Conservation (phyloP, 441 rosid species). For the Dalechampia spathulata region DNA sequence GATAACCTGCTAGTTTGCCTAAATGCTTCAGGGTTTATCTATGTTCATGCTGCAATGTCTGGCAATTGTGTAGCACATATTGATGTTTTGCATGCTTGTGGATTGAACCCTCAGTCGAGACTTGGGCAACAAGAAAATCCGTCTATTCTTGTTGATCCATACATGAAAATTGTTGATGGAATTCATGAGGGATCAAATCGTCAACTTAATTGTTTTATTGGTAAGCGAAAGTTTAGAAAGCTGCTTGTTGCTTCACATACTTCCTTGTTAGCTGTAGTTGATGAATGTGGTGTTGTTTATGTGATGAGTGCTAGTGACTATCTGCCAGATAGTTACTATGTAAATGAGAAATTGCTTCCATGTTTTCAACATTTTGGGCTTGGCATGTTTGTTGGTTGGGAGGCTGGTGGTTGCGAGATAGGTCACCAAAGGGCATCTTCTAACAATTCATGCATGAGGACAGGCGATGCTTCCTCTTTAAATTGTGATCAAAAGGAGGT, state of each 20-base stretch:
- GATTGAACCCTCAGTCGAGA: slow-evolving; percentile 29
- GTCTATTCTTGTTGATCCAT: slow-evolving; percentile 26
- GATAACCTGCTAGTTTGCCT: slow-evolving; percentile 86
- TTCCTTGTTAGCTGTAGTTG: slow-evolving; percentile 75
- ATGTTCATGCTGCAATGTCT: slow-evolving; percentile 54
- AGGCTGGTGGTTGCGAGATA: slow-evolving; percentile 61
- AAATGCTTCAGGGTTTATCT: slow-evolving; percentile 55
- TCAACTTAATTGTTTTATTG: slow-evolving; percentile 19
- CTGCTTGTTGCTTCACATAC: slow-evolving; percentile 63
- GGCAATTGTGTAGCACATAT: slow-evolving; percentile 57
- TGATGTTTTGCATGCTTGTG: slow-evolving; percentile 53
- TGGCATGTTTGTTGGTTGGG: slow-evolving; percentile 69
- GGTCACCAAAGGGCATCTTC: slow-evolving; percentile 41
- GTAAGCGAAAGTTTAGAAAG: slow-evolving; percentile 63
- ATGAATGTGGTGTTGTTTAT: slow-evolving; percentile 64
- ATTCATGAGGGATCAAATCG: slow-evolving; percentile 25
- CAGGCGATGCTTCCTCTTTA: slow-evolving; percentile 24
- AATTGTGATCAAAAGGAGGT: slow-evolving; percentile 23
- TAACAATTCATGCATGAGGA: slow-evolving; percentile 20
- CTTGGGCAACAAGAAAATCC: slow-evolving; percentile 26
- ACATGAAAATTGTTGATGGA: slow-evolving; percentile 24
- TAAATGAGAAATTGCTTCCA: slow-evolving; percentile 39
- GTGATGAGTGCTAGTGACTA: slow-evolving; percentile 43
- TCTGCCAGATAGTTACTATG: slow-evolving; percentile 36
- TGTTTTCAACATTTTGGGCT: slow-evolving; percentile 47